These are phyloP conservation scores for Neolecta irregularis DNA, from an alignment of 1,139 yeast genomes.

Conservation along the genomic window DNA sequence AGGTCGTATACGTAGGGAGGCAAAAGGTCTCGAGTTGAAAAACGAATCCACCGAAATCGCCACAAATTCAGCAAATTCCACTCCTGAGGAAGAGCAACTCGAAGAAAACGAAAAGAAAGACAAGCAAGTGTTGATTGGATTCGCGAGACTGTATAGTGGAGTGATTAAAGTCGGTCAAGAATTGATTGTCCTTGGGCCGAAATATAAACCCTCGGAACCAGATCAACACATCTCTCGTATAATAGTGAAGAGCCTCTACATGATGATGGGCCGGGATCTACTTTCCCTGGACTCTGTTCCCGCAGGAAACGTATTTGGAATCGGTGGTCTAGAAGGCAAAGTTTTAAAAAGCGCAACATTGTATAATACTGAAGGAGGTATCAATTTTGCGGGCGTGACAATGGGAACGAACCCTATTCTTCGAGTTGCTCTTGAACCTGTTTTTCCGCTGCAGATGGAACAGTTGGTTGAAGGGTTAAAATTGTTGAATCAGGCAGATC, in stretches of 20 bases:
- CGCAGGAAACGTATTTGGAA: constrained; percentile 90
- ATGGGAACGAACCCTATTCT: constrained; percentile 70
- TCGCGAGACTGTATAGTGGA: constrained; percentile 82
- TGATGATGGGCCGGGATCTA: constrained; percentile 87
- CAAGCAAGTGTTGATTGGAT: constrained; percentile 62
- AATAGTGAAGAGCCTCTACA: constrained; percentile 49
- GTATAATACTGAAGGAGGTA: constrained; percentile 36
- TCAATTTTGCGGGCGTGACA: constrained; percentile 57
- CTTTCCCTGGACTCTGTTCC: constrained; percentile 67
- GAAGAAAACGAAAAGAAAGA: constrained; percentile 23
- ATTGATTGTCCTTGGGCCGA: constrained; percentile 67
- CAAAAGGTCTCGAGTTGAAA: constrained; percentile 14
- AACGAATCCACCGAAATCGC: constrained; percentile 1
- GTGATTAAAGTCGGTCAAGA: constrained; percentile 58
- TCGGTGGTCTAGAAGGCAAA: constrained; percentile 74
- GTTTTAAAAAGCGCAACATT: constrained; percentile 79
- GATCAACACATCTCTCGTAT: constrained; percentile 39
- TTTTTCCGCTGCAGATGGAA: constrained; percentile 64
- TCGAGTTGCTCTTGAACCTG: constrained; percentile 87
- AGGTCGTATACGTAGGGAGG: constrained; percentile 28
- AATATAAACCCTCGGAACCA: constrained; percentile 60
- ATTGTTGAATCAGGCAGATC: constrained; percentile 73
- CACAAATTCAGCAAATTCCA: constrained; percentile 11
- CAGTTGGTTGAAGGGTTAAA: constrained; percentile 65
- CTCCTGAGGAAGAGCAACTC: constrained; percentile 12